Percentiles rank a stretch among this genome's conserved stretches.
Conservation (phyloP, 2,329 filamentous ascomycete species). For the Acrocalymma vagum region DNA sequence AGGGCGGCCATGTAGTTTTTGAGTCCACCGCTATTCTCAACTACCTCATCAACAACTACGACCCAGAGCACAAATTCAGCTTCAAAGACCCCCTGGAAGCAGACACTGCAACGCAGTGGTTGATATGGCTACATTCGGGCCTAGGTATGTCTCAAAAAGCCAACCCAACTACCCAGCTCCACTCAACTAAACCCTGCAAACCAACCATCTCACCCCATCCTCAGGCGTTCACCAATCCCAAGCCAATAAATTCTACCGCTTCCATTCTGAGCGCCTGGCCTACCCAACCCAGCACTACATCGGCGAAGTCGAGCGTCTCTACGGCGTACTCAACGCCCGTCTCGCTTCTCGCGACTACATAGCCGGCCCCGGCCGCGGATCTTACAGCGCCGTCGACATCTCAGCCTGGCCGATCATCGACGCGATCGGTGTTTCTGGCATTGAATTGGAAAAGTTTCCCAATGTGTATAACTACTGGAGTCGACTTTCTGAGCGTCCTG, state of each 20-base stretch:
- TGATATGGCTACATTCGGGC: constrained; percentile 57
- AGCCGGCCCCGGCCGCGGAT: constrained; percentile 49
- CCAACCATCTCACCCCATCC: not conserved
- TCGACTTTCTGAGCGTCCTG: constrained; percentile 41
- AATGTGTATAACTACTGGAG: constrained; percentile 49
- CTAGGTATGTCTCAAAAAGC: constrained; percentile 8
- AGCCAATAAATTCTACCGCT: constrained; percentile 30
- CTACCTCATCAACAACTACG: constrained; percentile 49
- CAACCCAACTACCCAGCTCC: too few species aligned
- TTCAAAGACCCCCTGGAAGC: constrained; percentile 52
- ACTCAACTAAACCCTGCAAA: too few species aligned
- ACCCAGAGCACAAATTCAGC: constrained; percentile 46
- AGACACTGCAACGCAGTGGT: constrained; percentile 62
- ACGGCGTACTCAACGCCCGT: constrained; percentile 45
- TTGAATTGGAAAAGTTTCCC: constrained; percentile 43
- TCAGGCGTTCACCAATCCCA: constrained; percentile 40
- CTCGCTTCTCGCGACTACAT: constrained; percentile 45
- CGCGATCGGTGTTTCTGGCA: constrained; percentile 41
- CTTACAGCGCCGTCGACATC: constrained; percentile 50
- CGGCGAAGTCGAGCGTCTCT: constrained; percentile 49
- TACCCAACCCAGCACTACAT: constrained; percentile 48
- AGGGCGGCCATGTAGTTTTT: constrained; percentile 58
- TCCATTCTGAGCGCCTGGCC: constrained; percentile 43
- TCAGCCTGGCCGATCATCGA: constrained; percentile 50
- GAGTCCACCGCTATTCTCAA: constrained; percentile 48